phyloP scores from a whole-genome alignment of 2,329 filamentous ascomycete species.

The Scedosporium minutisporum region DNA sequence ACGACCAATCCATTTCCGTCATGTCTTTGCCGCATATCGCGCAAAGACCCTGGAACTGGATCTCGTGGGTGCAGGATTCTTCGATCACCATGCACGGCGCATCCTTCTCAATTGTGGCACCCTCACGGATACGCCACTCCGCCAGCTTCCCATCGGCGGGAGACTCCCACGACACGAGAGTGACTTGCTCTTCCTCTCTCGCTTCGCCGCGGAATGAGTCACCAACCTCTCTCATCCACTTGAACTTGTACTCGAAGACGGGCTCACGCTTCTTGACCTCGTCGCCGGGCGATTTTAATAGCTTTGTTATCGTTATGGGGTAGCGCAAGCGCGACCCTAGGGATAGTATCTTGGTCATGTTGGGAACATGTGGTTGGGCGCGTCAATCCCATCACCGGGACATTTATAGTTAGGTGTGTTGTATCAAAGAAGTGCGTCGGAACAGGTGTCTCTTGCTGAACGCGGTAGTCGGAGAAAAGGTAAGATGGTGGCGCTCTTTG shows the following conservation, averaged over 20 bases:
- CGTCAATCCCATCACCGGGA: conserved; percentile 3
- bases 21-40: conserved; percentile 92
- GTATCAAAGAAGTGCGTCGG: not conserved
- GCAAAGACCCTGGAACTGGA: conserved; percentile 87
- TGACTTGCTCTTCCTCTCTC: conserved; percentile 59
- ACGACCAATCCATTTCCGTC: conserved; percentile 82
- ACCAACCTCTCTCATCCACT: conserved; percentile 66
- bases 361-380: conserved; percentile 11
- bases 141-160: conserved; percentile 71
- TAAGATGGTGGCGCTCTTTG: not conserved
- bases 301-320: conserved; percentile 82
- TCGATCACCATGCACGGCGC: conserved; percentile 63
- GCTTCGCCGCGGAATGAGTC: conserved; percentile 52
- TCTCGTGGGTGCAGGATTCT: conserved; percentile 82
- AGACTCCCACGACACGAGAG: conserved; percentile 68
- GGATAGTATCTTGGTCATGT: conserved; percentile 37
- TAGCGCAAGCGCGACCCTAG: conserved; percentile 66
- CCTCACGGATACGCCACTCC: conserved; percentile 65
- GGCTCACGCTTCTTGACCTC: conserved; percentile 64
- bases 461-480: not conserved
- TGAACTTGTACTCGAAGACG: conserved; percentile 81
- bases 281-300: conserved; percentile 69
- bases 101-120: conserved; percentile 52
- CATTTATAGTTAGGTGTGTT: not conserved
- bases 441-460: not conserved